A percentile compares a stretch with the other conserved stretches of the same genome.
phyloP scores from a whole-genome alignment of 2,329 filamentous ascomycete species.

The Cladosporium sp. region DNA sequence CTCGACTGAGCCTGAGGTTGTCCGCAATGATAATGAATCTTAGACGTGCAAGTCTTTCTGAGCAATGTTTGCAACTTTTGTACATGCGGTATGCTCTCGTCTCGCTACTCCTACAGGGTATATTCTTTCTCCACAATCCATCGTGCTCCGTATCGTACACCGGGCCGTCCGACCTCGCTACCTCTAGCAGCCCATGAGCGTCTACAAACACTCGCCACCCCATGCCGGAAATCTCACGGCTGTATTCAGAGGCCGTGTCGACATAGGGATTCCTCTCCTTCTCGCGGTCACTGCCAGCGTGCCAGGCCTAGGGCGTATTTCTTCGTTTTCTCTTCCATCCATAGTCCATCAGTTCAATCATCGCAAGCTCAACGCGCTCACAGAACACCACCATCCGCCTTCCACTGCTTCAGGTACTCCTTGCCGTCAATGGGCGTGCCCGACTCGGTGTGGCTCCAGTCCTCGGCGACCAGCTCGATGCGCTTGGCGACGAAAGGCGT shows the following conservation, averaged over 20 bases:
- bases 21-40: background rate
- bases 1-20: too few relatives aligned
- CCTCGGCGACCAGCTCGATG: constrained; percentile 51
- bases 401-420: constrained; percentile 32
- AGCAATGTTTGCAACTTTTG: background rate
- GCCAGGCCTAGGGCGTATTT: too few relatives aligned
- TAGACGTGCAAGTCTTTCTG: background rate
- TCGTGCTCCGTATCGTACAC: background rate
- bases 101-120: constrained; percentile 3
- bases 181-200: background rate
- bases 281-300: too few relatives aligned
- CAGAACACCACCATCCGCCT: constrained; percentile 29
- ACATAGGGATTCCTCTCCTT: too few relatives aligned
- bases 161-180: background rate
- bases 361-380: constrained; percentile 15
- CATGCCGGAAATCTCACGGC: too few relatives aligned
- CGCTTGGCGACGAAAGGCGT: constrained; percentile 71
- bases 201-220: too few relatives aligned
- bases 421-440: constrained; percentile 26
- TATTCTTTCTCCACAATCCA: background rate
- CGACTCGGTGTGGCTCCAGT: constrained; percentile 40
- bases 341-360: too few relatives aligned
- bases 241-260: too few relatives aligned
- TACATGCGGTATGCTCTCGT: background rate
- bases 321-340: too few relatives aligned